phyloP scores from a whole-genome alignment of 1,284 basidiomycete genomes.

The Cryptococcus hybrid region DNA sequence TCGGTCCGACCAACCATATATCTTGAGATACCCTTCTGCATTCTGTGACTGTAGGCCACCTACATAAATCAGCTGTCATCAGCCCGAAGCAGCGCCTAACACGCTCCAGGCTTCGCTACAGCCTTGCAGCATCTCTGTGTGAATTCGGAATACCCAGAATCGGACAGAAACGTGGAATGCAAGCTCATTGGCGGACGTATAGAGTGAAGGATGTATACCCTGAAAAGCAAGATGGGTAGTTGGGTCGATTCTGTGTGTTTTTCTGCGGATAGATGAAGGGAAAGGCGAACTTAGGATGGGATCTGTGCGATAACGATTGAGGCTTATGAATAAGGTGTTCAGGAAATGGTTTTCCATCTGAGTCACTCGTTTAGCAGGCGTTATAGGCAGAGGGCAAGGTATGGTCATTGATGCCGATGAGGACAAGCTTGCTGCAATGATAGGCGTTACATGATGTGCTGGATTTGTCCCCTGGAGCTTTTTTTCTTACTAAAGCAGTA shows the following conservation, averaged over 20 bases:
- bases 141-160: slow-evolving; percentile 31
- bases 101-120: slow-evolving; percentile 24
- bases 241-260: too few relatives aligned
- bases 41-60: slow-evolving; percentile 22
- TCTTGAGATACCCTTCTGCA: slow-evolving; percentile 14
- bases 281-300: background rate
- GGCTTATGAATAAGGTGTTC: slow-evolving; percentile 10
- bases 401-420: too few relatives aligned
- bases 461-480: too few relatives aligned
- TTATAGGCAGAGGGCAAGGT: background rate
- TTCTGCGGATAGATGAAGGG: too few relatives aligned
- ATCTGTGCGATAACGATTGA: slow-evolving; percentile 8
- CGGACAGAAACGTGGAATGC: slow-evolving; percentile 25
- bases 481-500: too few relatives aligned
- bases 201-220: slow-evolving; percentile 19
- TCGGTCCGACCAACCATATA: slow-evolving; percentile 20
- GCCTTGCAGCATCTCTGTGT: slow-evolving; percentile 23
- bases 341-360: slow-evolving; percentile 12
- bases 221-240: slow-evolving; percentile 14
- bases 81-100: slow-evolving; percentile 12
- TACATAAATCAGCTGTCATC: slow-evolving; percentile 23
- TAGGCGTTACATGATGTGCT: too few relatives aligned
- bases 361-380: background rate
- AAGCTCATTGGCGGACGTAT: slow-evolving; percentile 1
- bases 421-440: too few relatives aligned